phyloP scores from a whole-genome alignment of 306 rosid species.

The Malus sieversii region DNA sequence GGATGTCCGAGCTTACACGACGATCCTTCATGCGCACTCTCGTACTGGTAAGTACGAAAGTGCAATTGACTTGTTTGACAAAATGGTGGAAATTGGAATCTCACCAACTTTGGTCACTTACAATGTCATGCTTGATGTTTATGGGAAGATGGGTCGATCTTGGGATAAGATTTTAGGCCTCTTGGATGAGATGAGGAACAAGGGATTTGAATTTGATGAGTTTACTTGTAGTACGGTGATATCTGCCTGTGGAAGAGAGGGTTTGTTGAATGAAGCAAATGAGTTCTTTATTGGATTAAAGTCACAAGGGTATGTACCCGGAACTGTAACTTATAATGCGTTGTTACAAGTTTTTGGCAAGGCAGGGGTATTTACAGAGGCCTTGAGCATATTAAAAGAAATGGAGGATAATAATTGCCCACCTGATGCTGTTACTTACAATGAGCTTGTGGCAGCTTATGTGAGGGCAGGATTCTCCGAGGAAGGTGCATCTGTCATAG shows the following conservation, averaged over 20 bases:
- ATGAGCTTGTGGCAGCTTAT: slow-evolving; percentile 83
- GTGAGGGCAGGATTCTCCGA: slow-evolving; percentile 84
- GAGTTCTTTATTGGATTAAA: slow-evolving; percentile 59
- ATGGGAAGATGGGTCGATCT: slow-evolving; percentile 94
- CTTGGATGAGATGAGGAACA: slow-evolving; percentile 68
- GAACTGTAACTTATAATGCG: slow-evolving; percentile 79
- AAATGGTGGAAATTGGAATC: slow-evolving; percentile 61
- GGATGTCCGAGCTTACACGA: slow-evolving; percentile 70
- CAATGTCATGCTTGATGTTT: slow-evolving; percentile 92
- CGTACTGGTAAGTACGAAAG: slow-evolving; percentile 64
- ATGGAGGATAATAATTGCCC: slow-evolving; percentile 74
- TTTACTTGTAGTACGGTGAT: slow-evolving; percentile 92
- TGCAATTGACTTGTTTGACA: slow-evolving; percentile 62
- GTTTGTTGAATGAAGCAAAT: slow-evolving; percentile 76
- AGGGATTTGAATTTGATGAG: slow-evolving; percentile 73
- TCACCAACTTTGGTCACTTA: slow-evolving; percentile 87
- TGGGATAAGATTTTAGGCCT: slow-evolving; percentile 66
- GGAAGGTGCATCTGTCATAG: slow-evolving; percentile 73
- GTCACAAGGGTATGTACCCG: slow-evolving; percentile 63
- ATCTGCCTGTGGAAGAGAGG: slow-evolving; percentile 88
- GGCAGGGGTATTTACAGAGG: slow-evolving; percentile 78
- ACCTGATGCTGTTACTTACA: slow-evolving; percentile 76
- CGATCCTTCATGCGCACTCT: slow-evolving; percentile 69
- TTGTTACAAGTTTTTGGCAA: slow-evolving; percentile 81
- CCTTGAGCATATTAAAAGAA: slow-evolving; percentile 66